These are phyloP conservation scores for Endotrypanum monterogeii DNA, from an alignment of 208 protist genomes.

Conservation along the genomic window DNA sequence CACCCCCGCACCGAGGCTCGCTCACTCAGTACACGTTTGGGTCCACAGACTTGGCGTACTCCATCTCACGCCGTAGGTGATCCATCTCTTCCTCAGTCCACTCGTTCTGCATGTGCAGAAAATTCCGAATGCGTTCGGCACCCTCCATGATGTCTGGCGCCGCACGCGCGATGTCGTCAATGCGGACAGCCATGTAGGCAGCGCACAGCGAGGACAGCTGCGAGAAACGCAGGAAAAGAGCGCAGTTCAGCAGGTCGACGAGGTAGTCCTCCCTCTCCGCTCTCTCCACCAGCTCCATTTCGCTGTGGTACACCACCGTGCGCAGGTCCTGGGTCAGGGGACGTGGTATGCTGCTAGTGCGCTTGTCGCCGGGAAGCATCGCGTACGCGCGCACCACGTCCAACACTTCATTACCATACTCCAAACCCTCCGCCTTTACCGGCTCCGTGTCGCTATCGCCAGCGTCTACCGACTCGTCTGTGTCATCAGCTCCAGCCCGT, in stretches of 20 bases:
- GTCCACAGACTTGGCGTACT: slow-evolving; percentile 65
- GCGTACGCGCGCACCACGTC: slow-evolving; percentile 40
- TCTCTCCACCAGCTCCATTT: slow-evolving; percentile 47
- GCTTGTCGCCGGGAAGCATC: slow-evolving; percentile 21
- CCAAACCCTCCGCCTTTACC: slow-evolving; percentile 43
- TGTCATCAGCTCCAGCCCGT: slow-evolving; percentile 20
- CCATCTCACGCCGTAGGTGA: slow-evolving; percentile 70
- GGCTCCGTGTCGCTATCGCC: slow-evolving; percentile 28
- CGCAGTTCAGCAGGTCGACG: slow-evolving; percentile 50
- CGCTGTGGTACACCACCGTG: slow-evolving; percentile 29
- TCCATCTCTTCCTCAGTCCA: slow-evolving; percentile 75
- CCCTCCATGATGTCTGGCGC: slow-evolving; percentile 75
- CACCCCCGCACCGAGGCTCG: not conserved
- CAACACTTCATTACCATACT: slow-evolving; percentile 38
- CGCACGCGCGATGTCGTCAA: slow-evolving; percentile 56
- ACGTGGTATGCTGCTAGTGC: slow-evolving; percentile 42
- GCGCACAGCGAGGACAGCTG: slow-evolving; percentile 49
- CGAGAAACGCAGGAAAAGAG: slow-evolving; percentile 48
- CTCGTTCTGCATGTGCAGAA: slow-evolving; percentile 71
- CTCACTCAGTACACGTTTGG: slow-evolving; percentile 46
- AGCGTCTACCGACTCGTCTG: slow-evolving; percentile 21
- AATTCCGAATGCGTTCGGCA: slow-evolving; percentile 54
- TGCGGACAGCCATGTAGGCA: slow-evolving; percentile 58
- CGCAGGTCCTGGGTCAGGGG: slow-evolving; percentile 41
- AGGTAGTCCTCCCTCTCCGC: slow-evolving; percentile 44